Base-by-base conservation (phyloP, 352 stramenopile genomes). In the Pythium monospermum region DNA sequence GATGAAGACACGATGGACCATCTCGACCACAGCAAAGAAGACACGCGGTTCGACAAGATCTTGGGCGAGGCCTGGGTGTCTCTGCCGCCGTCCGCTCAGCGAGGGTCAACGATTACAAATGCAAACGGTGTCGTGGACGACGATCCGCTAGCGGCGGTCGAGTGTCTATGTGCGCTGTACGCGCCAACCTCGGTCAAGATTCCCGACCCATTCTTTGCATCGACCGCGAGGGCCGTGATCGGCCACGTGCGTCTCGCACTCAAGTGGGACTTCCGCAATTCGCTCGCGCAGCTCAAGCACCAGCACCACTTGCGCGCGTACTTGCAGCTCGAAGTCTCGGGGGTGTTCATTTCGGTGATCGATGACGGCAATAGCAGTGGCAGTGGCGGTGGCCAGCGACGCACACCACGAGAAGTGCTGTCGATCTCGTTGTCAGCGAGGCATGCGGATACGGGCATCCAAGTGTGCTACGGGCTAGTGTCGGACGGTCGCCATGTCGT, bases 1-100 rank as follows among this genome's bases (percentile, higher is more conserved):
- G 83, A 94, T 19, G 83, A 94, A 50, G 68, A 69, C 16, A 94
- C 85, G 59, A 88, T 94, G 80, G 83, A 94, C 48, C 76, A 88
- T 58, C 59, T 94, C 30, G 80, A 94, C 48, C 83, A 91, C 53
- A 89, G 77, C 62, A 91, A 91, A 45, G 78, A 91, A 53, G 80
- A 94, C 38, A 85, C 76, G 8, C 73, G 82, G 3, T 89, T 89
- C 31, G 83, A 94, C 31, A 66, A 71, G 37, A 65, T 94, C 13
- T 41, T 94, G 15, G 83, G 78, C 8, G 79, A 91, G 52, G 87
- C 76, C 22, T 94, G 83, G 83, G 80, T 91, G 2, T 74, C 77
- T 0, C 55, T 90, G 7, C 78, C 74, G 2, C 47, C 68, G n/a
- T 28, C 63, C 61, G 18, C 54, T 49, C 8, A 13, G 23, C n/a